Percentiles rank a stretch among this genome's conserved stretches.
These are phyloP conservation scores for Clavispora asparagi DNA, from an alignment of 805 yeast species.

Conservation along the genomic window DNA sequence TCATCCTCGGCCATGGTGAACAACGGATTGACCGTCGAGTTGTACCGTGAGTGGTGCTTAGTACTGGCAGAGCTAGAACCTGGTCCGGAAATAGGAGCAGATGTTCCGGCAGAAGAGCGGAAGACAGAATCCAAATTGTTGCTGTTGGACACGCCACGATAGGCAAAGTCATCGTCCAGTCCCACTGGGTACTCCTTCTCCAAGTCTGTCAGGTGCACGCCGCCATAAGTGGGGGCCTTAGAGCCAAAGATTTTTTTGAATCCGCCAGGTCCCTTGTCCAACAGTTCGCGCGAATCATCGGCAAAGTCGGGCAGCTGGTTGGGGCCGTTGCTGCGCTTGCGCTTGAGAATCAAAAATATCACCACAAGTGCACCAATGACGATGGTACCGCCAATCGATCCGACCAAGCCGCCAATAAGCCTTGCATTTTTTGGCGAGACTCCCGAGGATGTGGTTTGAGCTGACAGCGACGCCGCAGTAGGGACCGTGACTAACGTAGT, in stretches of 20 bases:
- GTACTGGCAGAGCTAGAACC: slow-evolving; percentile 7
- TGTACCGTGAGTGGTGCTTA: slow-evolving; percentile 11
- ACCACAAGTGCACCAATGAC: slow-evolving; percentile 34
- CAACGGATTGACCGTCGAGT: slow-evolving; percentile 6
- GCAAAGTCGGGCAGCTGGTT: slow-evolving; percentile 43
- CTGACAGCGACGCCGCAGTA: slow-evolving; percentile 20
- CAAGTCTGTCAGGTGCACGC: slow-evolving; percentile 20
- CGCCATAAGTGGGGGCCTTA: slow-evolving; percentile 12
- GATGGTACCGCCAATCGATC: slow-evolving; percentile 42
- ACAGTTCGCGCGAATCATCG: slow-evolving; percentile 21
- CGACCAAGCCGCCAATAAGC: slow-evolving; percentile 42
- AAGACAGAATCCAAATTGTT: slow-evolving; percentile 40
- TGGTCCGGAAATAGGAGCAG: slow-evolving; percentile 8
- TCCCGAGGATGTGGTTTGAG: slow-evolving; percentile 5
- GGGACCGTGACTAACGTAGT: slow-evolving; percentile 37
- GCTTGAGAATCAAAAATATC: slow-evolving; percentile 31
- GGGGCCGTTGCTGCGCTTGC: slow-evolving; percentile 24
- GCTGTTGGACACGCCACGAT: slow-evolving; percentile 40
- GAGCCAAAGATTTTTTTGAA: slow-evolving; percentile 29
- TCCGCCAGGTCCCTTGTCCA: slow-evolving; percentile 15
- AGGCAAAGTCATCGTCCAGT: slow-evolving; percentile 30
- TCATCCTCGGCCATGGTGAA: slow-evolving; percentile 7
- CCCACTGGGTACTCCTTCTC: slow-evolving; percentile 20
- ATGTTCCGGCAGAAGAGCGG: slow-evolving; percentile 10
- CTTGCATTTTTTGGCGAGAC: slow-evolving; percentile 23